These are phyloP conservation scores for Trichosporon sp. DNA, from an alignment of 1,284 basidiomycete genomes.

Conservation along the genomic window DNA sequence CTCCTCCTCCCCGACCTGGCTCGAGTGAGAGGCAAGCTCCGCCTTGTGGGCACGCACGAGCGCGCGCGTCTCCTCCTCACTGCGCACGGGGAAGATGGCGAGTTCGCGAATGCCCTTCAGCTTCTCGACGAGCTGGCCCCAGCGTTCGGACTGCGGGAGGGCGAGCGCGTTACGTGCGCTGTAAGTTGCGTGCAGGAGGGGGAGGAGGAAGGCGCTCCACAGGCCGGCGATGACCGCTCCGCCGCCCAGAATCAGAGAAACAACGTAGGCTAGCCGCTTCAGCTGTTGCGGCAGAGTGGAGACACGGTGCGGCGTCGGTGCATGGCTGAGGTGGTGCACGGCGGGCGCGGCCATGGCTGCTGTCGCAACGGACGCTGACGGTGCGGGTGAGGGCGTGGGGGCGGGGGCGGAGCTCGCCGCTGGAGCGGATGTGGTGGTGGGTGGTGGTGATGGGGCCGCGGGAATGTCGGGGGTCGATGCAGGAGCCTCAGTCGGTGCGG, in stretches of 20 bases:
- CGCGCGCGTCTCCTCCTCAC: conserved; percentile 16
- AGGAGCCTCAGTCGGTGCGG: conserved; percentile 34
- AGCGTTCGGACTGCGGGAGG: conserved; percentile 44
- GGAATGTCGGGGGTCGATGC: conserved; percentile 23
- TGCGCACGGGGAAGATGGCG: conserved; percentile 31
- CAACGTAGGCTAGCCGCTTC: conserved; percentile 44
- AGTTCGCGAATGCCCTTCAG: conserved; percentile 34
- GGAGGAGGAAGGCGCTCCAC: conserved; percentile 52
- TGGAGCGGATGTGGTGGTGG: background rate
- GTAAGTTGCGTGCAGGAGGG: conserved; percentile 52
- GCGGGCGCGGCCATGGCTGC: conserved; percentile 12
- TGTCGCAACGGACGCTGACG: background rate
- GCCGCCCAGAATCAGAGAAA: conserved; percentile 49
- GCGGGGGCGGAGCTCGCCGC: conserved; percentile 12
- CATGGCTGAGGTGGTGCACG: conserved; percentile 22
- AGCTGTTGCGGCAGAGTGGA: conserved; percentile 37
- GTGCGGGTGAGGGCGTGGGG: background rate
- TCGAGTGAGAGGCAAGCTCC: background rate
- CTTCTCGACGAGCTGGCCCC: conserved; percentile 30
- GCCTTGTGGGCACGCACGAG: conserved; percentile 19
- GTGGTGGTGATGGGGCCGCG: conserved; percentile 18
- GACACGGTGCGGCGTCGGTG: conserved; percentile 22
- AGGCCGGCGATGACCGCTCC: conserved; percentile 43
- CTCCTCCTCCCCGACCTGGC: conserved; percentile 5
- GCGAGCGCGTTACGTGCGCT: conserved; percentile 50